These are phyloP conservation scores for Lachancea thermotolerans DNA, from an alignment of 805 yeast species.

Conservation along the genomic window DNA sequence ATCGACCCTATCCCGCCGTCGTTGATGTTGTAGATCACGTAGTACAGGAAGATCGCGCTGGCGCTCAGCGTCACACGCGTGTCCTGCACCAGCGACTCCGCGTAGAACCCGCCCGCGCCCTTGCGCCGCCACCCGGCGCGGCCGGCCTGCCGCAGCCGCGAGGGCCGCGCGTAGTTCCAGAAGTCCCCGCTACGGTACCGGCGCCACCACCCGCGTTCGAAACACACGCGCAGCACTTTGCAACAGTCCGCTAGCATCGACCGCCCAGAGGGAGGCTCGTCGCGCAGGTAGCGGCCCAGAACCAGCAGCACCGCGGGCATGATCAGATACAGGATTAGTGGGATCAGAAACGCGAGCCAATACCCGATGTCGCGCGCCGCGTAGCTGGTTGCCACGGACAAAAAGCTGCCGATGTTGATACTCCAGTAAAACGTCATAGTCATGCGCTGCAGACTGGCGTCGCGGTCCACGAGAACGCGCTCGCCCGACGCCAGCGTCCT, in stretches of 20 bases:
- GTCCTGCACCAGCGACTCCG: constrained; percentile 43
- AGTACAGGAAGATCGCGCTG: constrained; percentile 42
- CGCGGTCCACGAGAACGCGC: constrained; percentile 62
- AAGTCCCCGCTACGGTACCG: constrained; percentile 37
- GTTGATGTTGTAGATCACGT: constrained; percentile 30
- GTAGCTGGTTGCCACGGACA: constrained; percentile 72
- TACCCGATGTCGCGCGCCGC: constrained; percentile 59
- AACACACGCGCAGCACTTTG: constrained; percentile 37
- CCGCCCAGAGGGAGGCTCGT: constrained; percentile 24
- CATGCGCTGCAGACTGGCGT: constrained; percentile 62
- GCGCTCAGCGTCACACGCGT: constrained; percentile 38
- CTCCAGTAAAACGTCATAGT: constrained; percentile 72
- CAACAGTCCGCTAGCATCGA: constrained; percentile 40
- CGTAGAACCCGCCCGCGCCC: constrained; percentile 18
- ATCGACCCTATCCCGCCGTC: constrained; percentile 12
- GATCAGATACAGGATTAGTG: constrained; percentile 51
- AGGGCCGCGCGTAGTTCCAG: constrained; percentile 39
- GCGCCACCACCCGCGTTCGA: constrained; percentile 37
- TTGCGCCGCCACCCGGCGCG: constrained; percentile 15
- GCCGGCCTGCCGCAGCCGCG: constrained; percentile 6
- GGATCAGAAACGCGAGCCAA: constrained; percentile 70
- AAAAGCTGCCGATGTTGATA: constrained; percentile 68
- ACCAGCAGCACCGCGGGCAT: constrained; percentile 43
- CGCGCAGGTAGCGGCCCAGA: constrained; percentile 24
- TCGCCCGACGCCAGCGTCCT: constrained; percentile 55